Percentiles rank a stretch among this genome's conserved stretches.
These are phyloP conservation scores for Hyaloperonospora arabidopsidis DNA, from an alignment of 352 stramenopile genomes.

Conservation along the genomic window DNA sequence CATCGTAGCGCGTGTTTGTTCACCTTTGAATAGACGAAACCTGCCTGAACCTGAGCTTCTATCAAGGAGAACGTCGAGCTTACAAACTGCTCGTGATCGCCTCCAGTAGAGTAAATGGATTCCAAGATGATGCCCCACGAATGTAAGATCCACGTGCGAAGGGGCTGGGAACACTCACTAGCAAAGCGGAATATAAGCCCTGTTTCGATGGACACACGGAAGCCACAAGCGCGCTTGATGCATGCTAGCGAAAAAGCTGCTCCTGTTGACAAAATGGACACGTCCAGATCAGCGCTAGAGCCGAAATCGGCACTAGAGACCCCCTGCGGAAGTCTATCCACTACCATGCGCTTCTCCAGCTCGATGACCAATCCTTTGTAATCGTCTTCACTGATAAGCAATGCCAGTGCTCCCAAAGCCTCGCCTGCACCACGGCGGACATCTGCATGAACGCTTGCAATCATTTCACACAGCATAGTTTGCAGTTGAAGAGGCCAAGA, in stretches of 20 bases:
- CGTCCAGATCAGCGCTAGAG: conserved; percentile 28
- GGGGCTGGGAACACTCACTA: conserved; percentile 53
- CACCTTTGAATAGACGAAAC: conserved; percentile 64
- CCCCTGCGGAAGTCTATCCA: conserved; percentile 44
- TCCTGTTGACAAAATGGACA: conserved; percentile 46
- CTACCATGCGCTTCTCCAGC: conserved; percentile 57
- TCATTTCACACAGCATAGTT: conserved; percentile 73
- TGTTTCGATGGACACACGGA: conserved; percentile 65
- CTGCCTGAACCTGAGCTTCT: conserved; percentile 62
- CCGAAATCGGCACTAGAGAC: conserved; percentile 22
- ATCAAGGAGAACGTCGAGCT: conserved; percentile 66
- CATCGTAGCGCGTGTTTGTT: conserved; percentile 47
- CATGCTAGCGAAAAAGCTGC: conserved; percentile 70
- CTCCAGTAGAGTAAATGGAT: conserved; percentile 60
- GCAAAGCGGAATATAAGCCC: conserved; percentile 66
- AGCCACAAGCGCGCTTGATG: conserved; percentile 74
- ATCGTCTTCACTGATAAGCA: conserved; percentile 39
- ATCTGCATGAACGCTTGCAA: conserved; percentile 49
- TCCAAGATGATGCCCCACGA: conserved; percentile 80
- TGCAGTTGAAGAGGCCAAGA: conserved; percentile 71
- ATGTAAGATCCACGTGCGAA: conserved; percentile 81
- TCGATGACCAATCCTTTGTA: conserved; percentile 55
- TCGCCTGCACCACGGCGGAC: conserved; percentile 72
- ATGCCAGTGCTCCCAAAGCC: conserved; percentile 51
- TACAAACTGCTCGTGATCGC: conserved; percentile 79